Evolutionary conservation across 225 moss, liverwort and hornwort species (phyloP).

Genomic region (Marchantia polymorpha): DNA sequence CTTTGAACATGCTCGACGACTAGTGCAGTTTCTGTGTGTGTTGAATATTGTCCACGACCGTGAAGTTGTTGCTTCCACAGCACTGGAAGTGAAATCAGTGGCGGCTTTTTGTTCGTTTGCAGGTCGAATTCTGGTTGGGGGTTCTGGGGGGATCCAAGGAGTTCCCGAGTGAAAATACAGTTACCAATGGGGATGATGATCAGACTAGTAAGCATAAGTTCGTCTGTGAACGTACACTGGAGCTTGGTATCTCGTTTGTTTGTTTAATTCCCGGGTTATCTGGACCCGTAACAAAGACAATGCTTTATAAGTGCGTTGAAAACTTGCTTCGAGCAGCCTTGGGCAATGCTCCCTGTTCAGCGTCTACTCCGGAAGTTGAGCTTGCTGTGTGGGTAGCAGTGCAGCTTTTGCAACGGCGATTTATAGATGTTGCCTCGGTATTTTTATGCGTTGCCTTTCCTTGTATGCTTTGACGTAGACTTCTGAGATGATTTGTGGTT

Average conservation of each 20-base stretch:
- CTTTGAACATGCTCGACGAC: not conserved
- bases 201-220: constrained; percentile 29
- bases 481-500: no score
- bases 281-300: constrained; percentile 64
- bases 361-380: constrained; percentile 71
- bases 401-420: constrained; percentile 75
- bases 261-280: constrained; percentile 94
- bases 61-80: not conserved
- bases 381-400: constrained; percentile 97
- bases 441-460: not conserved
- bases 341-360: constrained; percentile 30
- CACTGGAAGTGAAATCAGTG: not conserved
- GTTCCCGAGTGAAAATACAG: not conserved
- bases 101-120: constrained; percentile 3
- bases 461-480: no score
- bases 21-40: not conserved
- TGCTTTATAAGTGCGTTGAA: constrained; percentile 72
- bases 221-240: constrained; percentile 78
- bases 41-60: not conserved
- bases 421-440: constrained; percentile 87
- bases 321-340: constrained; percentile 78
- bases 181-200: constrained; percentile 15
- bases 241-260: constrained; percentile 93
- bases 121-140: constrained; percentile 97
- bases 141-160: constrained; percentile 57